Conservation (phyloP, 1,139 yeast species). For the Geotrichum cucujoidarum region DNA sequence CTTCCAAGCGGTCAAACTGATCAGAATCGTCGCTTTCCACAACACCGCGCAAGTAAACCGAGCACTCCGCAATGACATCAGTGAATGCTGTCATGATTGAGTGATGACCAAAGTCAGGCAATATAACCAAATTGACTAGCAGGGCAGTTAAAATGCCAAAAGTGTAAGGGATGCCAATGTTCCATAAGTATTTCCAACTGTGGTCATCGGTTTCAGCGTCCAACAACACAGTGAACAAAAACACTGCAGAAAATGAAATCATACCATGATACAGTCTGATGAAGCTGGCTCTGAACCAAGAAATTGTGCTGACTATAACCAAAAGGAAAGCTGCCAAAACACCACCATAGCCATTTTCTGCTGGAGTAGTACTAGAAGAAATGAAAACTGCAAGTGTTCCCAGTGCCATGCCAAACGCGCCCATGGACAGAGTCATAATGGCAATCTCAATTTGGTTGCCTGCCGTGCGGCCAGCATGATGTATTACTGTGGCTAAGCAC, state of each 20-base stretch:
- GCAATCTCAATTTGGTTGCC: slow-evolving; percentile 50
- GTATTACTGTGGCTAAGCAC: slow-evolving; percentile 42
- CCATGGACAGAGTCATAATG: slow-evolving; percentile 41
- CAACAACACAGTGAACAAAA: slow-evolving; percentile 36
- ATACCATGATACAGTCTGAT: slow-evolving; percentile 40
- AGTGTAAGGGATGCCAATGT: slow-evolving; percentile 43
- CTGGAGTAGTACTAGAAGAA: slow-evolving; percentile 40
- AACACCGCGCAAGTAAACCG: slow-evolving; percentile 19
- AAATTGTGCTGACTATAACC: slow-evolving; percentile 36
- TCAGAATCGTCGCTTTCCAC: slow-evolving; percentile 22
- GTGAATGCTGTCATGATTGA: slow-evolving; percentile 22
- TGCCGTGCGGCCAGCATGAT: slow-evolving; percentile 45
- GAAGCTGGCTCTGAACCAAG: slow-evolving; percentile 43
- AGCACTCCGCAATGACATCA: slow-evolving; percentile 23
- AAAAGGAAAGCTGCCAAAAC: slow-evolving; percentile 43
- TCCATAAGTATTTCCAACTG: slow-evolving; percentile 41
- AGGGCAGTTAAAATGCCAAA: slow-evolving; percentile 43
- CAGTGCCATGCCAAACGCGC: slow-evolving; percentile 48
- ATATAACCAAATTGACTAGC: slow-evolving; percentile 35
- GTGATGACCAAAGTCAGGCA: slow-evolving; percentile 42
- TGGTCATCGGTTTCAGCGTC: slow-evolving; percentile 21
- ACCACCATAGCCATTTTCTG: slow-evolving; percentile 45
- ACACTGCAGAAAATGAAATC: slow-evolving; percentile 39
- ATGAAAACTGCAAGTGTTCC: slow-evolving; percentile 42
- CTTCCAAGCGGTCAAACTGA: slow-evolving; percentile 25